Base-by-base conservation (phyloP, 345 rosid species). In the Noccaea bulbosa region DNA sequence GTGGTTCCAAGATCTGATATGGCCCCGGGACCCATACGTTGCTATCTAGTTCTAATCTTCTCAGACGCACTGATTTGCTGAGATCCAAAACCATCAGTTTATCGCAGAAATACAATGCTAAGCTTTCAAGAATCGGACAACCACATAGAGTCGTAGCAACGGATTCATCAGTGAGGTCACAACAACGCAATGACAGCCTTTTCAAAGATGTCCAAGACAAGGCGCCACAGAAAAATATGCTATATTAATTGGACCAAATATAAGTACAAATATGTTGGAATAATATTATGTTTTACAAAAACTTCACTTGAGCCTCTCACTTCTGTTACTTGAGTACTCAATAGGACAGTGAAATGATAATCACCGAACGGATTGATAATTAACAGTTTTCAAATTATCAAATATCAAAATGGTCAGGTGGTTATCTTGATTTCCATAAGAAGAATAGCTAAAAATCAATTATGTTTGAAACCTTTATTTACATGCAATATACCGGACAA, bases 141-240 rank as follows among this genome's bases (percentile, higher is more conserved):
- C 43, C 59, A 49, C 22, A 38, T 39, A 70, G 7, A 60, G 60
- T 60, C 5, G 17, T 70, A 38, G 9, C 43, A 20, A 59, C 6
- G 20, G 8, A 24, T 39, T 59, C 59, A 0, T 38, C 10, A 48
- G 40, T 47, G 38, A 70, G 8, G 0, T 10, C 2, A 14, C 49
- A 38, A 39, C 0, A 0, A 17, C 1, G 4, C 17, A 59, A 39
- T 0, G 20, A 48, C 12, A 70, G 10, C 2, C 1, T 49, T 67
- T 59, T 49, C 2, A 49, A 7, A 20, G 59, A 59, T 39, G 58
- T 27, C 74, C 60, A 70, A 48, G 67, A 49, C 39, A 70, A n/a
- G 3, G 30, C 3, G 8, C 39, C 24, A 38, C n/a, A 15, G 0
- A 34, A 67, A 17, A 27, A 27, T 2, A 27, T 27, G 4, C 30